phyloP scores from a whole-genome alignment of 73 alveolate species.

The Tetrahymena elliotti region DNA sequence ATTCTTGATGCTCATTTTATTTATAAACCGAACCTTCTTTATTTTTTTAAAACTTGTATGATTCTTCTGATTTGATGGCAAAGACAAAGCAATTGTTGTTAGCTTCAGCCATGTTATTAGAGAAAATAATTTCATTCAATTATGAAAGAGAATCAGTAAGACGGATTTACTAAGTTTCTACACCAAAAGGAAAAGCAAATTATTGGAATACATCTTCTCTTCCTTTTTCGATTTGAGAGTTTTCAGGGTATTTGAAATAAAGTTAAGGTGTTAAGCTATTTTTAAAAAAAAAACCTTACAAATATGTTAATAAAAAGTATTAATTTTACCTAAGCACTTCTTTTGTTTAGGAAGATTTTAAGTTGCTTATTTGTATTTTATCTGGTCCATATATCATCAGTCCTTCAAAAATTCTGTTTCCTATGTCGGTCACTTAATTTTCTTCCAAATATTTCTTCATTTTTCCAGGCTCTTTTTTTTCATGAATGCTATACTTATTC shows the following conservation, averaged over 20 bases:
- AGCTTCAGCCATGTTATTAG: not conserved
- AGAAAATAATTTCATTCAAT: not conserved
- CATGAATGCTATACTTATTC: not conserved
- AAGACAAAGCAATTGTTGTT: not conserved
- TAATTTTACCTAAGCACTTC: not conserved
- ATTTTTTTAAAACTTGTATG: not conserved
- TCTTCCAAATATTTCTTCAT: not conserved
- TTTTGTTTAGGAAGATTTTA: not conserved
- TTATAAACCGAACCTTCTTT: not conserved
- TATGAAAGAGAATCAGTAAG: not conserved
- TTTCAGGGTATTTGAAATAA: not conserved
- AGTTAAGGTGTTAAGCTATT: not conserved
- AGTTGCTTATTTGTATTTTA: not conserved
- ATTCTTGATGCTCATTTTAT: not conserved
- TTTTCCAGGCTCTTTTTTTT: not conserved
- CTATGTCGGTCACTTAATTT: not conserved
- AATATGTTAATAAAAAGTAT: not conserved
- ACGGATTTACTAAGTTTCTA: not conserved
- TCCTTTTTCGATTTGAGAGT: not conserved
- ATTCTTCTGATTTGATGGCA: not conserved
- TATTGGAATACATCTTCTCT: not conserved
- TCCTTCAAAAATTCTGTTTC: not conserved
- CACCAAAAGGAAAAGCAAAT: not conserved
- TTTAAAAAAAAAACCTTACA: not conserved
- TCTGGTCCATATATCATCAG: not conserved